These are phyloP conservation scores for Wickerhamiella siamensis DNA, from an alignment of 805 yeast species.

Conservation along the genomic window DNA sequence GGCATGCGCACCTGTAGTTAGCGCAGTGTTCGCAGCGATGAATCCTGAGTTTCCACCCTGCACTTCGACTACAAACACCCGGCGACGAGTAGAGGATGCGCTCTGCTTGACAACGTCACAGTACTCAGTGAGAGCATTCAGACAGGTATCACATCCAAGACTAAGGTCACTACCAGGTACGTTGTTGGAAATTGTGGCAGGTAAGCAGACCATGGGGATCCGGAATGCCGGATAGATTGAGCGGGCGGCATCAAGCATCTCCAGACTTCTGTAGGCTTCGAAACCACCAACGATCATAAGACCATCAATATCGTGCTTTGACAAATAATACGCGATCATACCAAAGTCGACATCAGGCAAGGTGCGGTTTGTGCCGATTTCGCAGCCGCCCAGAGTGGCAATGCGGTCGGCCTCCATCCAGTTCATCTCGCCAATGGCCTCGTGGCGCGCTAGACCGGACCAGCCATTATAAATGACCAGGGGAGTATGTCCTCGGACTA, in stretches of 20 bases:
- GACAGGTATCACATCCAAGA: slow-evolving; percentile 88
- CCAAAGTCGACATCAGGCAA: slow-evolving; percentile 79
- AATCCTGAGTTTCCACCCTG: slow-evolving; percentile 97
- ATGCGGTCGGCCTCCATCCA: slow-evolving; percentile 86
- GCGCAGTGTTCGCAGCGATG: slow-evolving; percentile 72
- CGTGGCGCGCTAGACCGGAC: slow-evolving; percentile 81
- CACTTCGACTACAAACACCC: slow-evolving; percentile 92
- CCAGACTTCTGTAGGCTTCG: slow-evolving; percentile 82
- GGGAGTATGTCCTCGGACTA: slow-evolving; percentile 83
- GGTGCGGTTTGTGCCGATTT: slow-evolving; percentile 87
- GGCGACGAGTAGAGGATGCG: slow-evolving; percentile 85
- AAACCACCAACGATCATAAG: slow-evolving; percentile 88
- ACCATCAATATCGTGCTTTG: slow-evolving; percentile 78
- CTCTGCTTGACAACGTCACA: slow-evolving; percentile 92
- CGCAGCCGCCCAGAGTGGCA: slow-evolving; percentile 87
- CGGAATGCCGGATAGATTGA: slow-evolving; percentile 73
- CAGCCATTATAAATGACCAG: slow-evolving; percentile 88
- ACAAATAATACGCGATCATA: slow-evolving; percentile 82
- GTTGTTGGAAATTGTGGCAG: slow-evolving; percentile 92
- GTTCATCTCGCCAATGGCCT: slow-evolving; percentile 52
- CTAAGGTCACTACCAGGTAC: slow-evolving; percentile 99
- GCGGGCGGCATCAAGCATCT: slow-evolving; percentile 69
- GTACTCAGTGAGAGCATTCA: slow-evolving; percentile 78
- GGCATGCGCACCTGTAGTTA: slow-evolving; percentile 83
- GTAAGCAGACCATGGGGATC: slow-evolving; percentile 86